Base-by-base conservation (phyloP, 2,329 filamentous ascomycete genomes). In the Tolypocladium endophyticum region DNA sequence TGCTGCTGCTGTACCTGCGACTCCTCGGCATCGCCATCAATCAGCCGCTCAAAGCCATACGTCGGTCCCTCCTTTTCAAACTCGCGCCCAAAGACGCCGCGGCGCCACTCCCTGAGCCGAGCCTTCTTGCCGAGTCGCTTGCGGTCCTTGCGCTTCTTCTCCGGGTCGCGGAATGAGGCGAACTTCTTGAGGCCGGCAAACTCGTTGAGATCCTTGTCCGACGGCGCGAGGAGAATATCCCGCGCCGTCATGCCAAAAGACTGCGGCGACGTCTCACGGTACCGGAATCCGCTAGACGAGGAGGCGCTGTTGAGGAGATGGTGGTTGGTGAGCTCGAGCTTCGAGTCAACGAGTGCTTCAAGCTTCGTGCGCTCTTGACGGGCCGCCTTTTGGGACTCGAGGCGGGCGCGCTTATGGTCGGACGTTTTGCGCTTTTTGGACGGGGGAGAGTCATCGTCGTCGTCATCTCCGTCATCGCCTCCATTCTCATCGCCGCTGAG, bases 161-260 rank as follows among this genome's bases (percentile, higher is more conserved):
- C 89, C 3, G 81, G 79, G 71, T 97, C 92, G 60, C 94, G 84
- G 79, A 94, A 99, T 6, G 89, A 81, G 5, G 93, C 92, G 61
- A 97, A 83, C 77, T 97, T 97, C 82, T 99, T 99, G 69, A 99
- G 78, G 8, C 94, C 93, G 6, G 88, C 93, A 70, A 88, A 99
- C 64, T 92, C 82, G 73, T 99, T 99, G 64, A 99, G 84, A 58
- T 87, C 86, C 55, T 85, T 79, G 76, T 99, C 94, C 53, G 88
- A 88, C 0, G 92, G 90, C 65, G 96, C 91, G 71, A 87, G 81
- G 39, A 99, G 83, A 67, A 99, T 97, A 73, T 99, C 94, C 62
- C 87, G 84, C 1, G 92, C 81, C 0, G 90, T 96, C 69, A 99
- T 85, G 61, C 94, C 94, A 71, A 96, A 99, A 16, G 88, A 85